Base-by-base conservation (phyloP, 2,329 filamentous ascomycete genomes). In the Chaetothyriales sp. region DNA sequence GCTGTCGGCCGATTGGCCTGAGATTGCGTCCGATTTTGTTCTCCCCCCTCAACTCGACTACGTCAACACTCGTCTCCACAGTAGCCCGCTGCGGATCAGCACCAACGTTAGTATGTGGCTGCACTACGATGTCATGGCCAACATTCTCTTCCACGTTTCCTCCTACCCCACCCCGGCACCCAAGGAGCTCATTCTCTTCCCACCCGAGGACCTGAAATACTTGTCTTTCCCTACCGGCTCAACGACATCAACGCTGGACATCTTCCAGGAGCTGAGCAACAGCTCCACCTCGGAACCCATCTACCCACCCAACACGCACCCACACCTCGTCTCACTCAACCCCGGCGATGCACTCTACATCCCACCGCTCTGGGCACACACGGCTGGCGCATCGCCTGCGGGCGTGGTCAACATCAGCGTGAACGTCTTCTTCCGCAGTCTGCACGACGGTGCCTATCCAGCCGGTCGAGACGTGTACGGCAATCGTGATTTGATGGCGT, bases 81-180 rank as follows among this genome's bases (percentile, higher is more conserved):
- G 84, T 64, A 89, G 86, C 2, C 82, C 89, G 0, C 69, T 94
- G 20, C 77, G 88, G 18, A 81, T 94, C 54, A 90, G 85, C 3
- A 86, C 86, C 0, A 79, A 79, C 1, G 85, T 90, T 9, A 84
- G 82, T 43, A 86, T 95, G 78, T 95, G 89, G 89, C 73, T 94
- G 29, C 87, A 94, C 67, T 94, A 92, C 70, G 86, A 94, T 68
- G 82, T 84, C 15, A 89, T 94, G 77, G 86, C 87, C 48, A 95
- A 94, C 61, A 74, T 94, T 2, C 83, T 92, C 54, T 88, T 83
- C 61, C 89, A 95, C 64, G 76, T 94, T 49, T 69, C 71, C 40
- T 88, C 89, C 4, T 18, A 47, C 22, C 46, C 46, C 2, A 47
- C 8, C 22, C 46, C 20, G 18, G n/a, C 28, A 8, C 75, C 76